A percentile compares a stretch with the other conserved stretches of the same genome.
These are phyloP conservation scores for Carex littledalei DNA, from an alignment of 176 grass and related monocot genomes.

Conservation along the genomic window DNA sequence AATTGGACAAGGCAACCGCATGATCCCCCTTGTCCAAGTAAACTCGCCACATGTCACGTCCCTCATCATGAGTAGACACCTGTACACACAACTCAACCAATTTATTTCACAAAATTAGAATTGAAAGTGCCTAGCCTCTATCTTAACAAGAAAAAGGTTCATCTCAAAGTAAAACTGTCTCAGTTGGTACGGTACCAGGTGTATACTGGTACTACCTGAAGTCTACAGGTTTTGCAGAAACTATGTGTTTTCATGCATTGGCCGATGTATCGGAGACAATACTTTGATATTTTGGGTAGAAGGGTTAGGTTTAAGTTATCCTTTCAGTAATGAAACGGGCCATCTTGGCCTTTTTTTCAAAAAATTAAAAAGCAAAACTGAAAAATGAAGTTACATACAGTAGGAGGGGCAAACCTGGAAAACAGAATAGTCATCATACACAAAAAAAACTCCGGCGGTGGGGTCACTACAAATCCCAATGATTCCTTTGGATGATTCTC, in stretches of 20 bases:
- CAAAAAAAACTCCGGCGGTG: constrained; percentile 82
- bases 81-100: constrained; percentile 36
- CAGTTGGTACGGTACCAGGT: too few species aligned
- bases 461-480: constrained; percentile 92
- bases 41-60: constrained; percentile 95
- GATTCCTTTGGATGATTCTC: constrained; percentile 73
- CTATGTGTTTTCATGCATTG: too few species aligned
- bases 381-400: constrained; percentile 24
- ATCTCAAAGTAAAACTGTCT: too few species aligned
- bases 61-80: constrained; percentile 80
- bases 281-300: too few species aligned
- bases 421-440: constrained; percentile 91
- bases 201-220: too few species aligned
- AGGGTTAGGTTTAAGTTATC: too few species aligned
- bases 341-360: too few species aligned
- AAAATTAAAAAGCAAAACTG: too few species aligned
- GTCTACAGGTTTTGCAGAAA: too few species aligned
- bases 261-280: too few species aligned
- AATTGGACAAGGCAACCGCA: constrained; percentile 78
- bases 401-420: constrained; percentile 57
- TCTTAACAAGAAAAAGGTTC: not conserved
- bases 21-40: constrained; percentile 87
- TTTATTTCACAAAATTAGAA: not conserved
- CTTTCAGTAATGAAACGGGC: too few species aligned
- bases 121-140: not conserved